Conservation (phyloP, 2,329 filamentous ascomycete species). For the Rhinocladiella similis region DNA sequence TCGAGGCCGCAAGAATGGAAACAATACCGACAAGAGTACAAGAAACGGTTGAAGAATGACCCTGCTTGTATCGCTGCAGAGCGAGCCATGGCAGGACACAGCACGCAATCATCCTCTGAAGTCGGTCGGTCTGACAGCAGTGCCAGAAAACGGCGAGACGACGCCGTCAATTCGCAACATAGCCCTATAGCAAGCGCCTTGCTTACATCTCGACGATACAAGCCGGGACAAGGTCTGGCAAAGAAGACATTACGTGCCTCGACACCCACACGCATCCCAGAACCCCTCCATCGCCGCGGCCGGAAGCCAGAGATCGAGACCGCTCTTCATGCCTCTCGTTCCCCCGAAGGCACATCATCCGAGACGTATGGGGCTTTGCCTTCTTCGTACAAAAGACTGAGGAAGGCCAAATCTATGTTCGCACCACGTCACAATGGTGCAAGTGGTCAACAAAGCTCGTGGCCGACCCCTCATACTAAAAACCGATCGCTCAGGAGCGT, state of each 20-base stretch:
- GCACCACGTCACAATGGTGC: slow-evolving; percentile 32
- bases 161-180: not conserved
- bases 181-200: too few relatives aligned
- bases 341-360: not conserved
- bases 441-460: not conserved
- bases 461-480: slow-evolving; percentile 14
- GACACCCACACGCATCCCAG: not conserved
- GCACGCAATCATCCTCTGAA: slow-evolving; percentile 31
- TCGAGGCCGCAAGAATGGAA: not conserved
- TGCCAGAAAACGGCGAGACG: slow-evolving; percentile 2
- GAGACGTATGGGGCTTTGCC: slow-evolving; percentile 39
- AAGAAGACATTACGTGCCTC: slow-evolving; percentile 7
- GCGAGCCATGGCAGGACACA: slow-evolving; percentile 42
- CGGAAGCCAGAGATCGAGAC: not conserved
- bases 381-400: slow-evolving; percentile 49
- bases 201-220: slow-evolving; percentile 1
- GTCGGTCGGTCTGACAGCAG: slow-evolving; percentile 9
- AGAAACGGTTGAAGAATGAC: too few relatives aligned
- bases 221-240: not conserved
- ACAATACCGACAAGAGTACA: not conserved
- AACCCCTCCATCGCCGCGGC: not conserved
- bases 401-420: slow-evolving; percentile 51
- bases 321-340: not conserved
- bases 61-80: slow-evolving; percentile 38
- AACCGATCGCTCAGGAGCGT: slow-evolving; percentile 13